A percentile compares a stretch with the other conserved stretches of the same genome.
These are phyloP conservation scores for Cunninghamia lanceolata DNA, from an alignment of 75 land plant genomes.

Conservation along the genomic window DNA sequence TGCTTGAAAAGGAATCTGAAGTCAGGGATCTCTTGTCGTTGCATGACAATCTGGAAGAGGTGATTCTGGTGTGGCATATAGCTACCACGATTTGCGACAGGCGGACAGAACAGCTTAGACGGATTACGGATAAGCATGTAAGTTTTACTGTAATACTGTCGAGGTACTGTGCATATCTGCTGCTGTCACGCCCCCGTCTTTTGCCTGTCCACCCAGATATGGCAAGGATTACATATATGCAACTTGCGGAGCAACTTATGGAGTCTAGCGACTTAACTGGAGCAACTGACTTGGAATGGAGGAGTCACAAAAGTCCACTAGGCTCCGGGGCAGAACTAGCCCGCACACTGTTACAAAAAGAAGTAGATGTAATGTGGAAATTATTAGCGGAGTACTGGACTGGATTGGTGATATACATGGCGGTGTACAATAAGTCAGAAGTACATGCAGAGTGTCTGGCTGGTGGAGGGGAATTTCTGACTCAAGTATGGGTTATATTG, in stretches of 20 bases:
- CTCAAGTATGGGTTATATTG: not conserved
- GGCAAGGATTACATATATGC: not conserved
- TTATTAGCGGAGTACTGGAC: too few relatives aligned
- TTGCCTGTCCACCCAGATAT: not conserved
- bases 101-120: not conserved
- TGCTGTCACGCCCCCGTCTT: not conserved
- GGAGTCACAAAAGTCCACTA: not conserved
- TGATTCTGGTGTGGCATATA: not conserved
- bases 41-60: not conserved
- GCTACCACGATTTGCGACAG: not conserved
- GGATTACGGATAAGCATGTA: not conserved
- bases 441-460: too few relatives aligned
- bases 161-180: not conserved
- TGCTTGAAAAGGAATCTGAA: not conserved
- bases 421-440: too few relatives aligned
- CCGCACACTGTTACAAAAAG: not conserved
- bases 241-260: too few relatives aligned
- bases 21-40: not conserved
- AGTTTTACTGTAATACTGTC: not conserved
- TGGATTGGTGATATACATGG: too few relatives aligned
- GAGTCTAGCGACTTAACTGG: too few relatives aligned
- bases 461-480: too few relatives aligned
- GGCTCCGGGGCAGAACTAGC: not conserved
- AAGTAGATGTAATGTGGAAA: not conserved
- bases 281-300: too few relatives aligned